Conservation (phyloP, 805 yeast genomes). For the Starmerella bacillaris region DNA sequence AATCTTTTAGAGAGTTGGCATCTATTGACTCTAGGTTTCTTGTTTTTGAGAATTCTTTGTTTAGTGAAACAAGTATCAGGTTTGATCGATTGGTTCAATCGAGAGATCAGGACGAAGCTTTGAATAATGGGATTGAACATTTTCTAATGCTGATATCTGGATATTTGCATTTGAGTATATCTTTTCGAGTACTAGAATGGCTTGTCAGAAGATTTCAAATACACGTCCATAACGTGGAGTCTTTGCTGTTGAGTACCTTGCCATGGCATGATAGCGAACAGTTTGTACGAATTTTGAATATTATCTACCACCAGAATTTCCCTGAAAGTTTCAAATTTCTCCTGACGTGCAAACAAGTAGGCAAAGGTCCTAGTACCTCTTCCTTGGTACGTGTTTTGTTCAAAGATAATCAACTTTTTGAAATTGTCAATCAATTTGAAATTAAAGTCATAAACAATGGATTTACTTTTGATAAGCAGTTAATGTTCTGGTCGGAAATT, state of each 20-base stretch:
- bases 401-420: constrained; percentile 48
- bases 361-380: constrained; percentile 45
- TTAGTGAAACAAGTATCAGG: constrained; percentile 61
- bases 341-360: constrained; percentile 43
- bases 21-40: constrained; percentile 58
- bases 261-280: constrained; percentile 65
- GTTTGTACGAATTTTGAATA: constrained; percentile 58
- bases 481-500: constrained; percentile 63
- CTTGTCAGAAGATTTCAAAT: constrained; percentile 74
- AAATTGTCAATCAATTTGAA: constrained; percentile 43
- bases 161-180: constrained; percentile 53
- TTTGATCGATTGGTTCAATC: constrained; percentile 74
- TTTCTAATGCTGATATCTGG: constrained; percentile 62
- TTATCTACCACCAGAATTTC: constrained; percentile 36
- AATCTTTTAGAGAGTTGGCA: constrained; percentile 57
- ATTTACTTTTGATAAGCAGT: constrained; percentile 46
- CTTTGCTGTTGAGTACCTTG: constrained; percentile 47
- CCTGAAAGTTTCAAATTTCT: constrained; percentile 73
- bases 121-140: constrained; percentile 56
- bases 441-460: constrained; percentile 33
- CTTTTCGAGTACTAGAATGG: constrained; percentile 84
- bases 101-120: constrained; percentile 53
- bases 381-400: constrained; percentile 54
- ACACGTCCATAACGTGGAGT: constrained; percentile 63
- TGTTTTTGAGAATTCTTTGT: constrained; percentile 51